A percentile compares a stretch with the other conserved stretches of the same genome.
phyloP scores from a whole-genome alignment of 2,329 filamentous ascomycete species.

The Exophiala viscosa region DNA sequence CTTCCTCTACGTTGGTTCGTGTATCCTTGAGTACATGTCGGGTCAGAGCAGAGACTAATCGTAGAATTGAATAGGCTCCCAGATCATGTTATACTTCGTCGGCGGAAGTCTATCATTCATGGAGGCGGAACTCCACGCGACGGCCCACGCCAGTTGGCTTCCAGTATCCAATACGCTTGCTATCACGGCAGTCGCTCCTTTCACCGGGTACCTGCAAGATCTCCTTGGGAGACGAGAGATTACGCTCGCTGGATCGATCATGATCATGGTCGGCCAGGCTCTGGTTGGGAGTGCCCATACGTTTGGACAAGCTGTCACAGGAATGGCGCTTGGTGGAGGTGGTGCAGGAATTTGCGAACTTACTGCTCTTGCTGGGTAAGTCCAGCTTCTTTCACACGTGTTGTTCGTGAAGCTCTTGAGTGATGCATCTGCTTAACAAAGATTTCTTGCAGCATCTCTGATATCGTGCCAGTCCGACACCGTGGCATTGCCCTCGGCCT shows the following conservation, averaged over 20 bases:
- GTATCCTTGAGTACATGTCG: no score
- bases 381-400: neutral
- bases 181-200: slow-evolving; percentile 12
- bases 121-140: slow-evolving; percentile 1
- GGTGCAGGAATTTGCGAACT: slow-evolving; percentile 18
- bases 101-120: slow-evolving; percentile 15
- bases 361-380: slow-evolving; percentile 18
- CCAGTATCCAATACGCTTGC: slow-evolving; percentile 12
- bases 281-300: slow-evolving; percentile 8
- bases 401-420: neutral
- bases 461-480: slow-evolving; percentile 18
- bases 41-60: no score
- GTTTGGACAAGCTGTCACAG: slow-evolving; percentile 6
- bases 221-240: slow-evolving; percentile 15
- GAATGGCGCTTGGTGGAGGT: slow-evolving; percentile 6
- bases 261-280: slow-evolving; percentile 7
- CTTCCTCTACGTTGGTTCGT: no score
- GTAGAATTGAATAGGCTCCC: slow-evolving; percentile 4
- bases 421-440: neutral
- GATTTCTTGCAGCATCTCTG: slow-evolving; percentile 8
- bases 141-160: slow-evolving; percentile 6
- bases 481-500: slow-evolving; percentile 10
- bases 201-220: slow-evolving; percentile 16
- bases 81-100: slow-evolving; percentile 13
- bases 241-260: slow-evolving; percentile 7